Evolutionary conservation across 352 stramenopile species (phyloP).

Genomic region (Pythium myriotylum): DNA sequence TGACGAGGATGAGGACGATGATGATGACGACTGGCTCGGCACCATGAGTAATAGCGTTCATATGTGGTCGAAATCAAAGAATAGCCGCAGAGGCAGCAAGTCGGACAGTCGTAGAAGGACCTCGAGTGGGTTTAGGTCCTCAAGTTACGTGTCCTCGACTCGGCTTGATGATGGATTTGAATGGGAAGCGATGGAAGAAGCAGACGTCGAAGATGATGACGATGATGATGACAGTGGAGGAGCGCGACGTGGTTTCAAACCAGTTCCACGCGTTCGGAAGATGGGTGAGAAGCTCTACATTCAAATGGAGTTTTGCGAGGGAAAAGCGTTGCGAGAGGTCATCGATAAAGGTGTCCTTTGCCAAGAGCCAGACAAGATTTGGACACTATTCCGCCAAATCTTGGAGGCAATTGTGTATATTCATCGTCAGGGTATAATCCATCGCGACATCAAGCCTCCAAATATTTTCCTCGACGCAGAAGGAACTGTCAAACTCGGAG

Average conservation of each 20-base stretch:
- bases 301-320: constrained; percentile 96
- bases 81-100: constrained; percentile 31
- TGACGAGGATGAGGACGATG: constrained; percentile 38
- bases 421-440: constrained; percentile 92
- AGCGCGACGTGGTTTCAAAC: not conserved
- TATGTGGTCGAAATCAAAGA: constrained; percentile 69
- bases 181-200: constrained; percentile 70
- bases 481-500: constrained; percentile 92
- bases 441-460: constrained; percentile 91
- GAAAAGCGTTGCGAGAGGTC: constrained; percentile 92
- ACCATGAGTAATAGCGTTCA: constrained; percentile 66
- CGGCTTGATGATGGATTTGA: constrained; percentile 69
- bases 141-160: constrained; percentile 39
- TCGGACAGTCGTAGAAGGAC: constrained; percentile 42
- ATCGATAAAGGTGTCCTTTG: constrained; percentile 91
- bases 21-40: constrained; percentile 79
- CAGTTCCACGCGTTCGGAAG: constrained; percentile 35
- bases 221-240: constrained; percentile 17
- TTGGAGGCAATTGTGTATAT: constrained; percentile 95
- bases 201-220: constrained; percentile 31
- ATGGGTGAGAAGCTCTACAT: constrained; percentile 88
- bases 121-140: constrained; percentile 36
- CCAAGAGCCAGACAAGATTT: constrained; percentile 90
- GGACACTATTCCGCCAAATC: constrained; percentile 95
- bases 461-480: constrained; percentile 96